Base-by-base conservation (phyloP, 1,284 basidiomycete genomes). In the Thelephora terrestris region DNA sequence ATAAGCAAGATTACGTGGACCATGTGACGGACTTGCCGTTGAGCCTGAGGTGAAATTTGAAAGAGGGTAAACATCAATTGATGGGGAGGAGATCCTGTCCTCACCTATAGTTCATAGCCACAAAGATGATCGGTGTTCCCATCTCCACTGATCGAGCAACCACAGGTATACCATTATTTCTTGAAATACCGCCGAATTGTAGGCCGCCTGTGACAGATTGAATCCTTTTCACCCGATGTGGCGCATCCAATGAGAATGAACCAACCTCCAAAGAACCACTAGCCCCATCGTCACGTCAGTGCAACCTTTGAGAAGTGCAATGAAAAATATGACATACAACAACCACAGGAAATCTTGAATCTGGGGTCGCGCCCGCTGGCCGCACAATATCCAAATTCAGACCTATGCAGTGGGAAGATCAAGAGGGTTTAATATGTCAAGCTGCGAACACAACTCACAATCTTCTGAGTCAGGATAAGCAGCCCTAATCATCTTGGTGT, bases 351-450 rank as follows among this genome's bases (percentile, higher is more conserved):
- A 66, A 47, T 23, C 55, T 55, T 1, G 53, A 55, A 0, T 29
- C 37, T 12, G 53, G 29, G 3, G 50, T 49, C 1, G 56, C 36
- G 7, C 52, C 55, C 2, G 42, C 43, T 2, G 65, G 58, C 0
- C 57, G 58, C 45, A 59, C 58, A 20, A 71, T 57, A 50, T 71
- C 71, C 43, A 70, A 43, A n/a, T 58, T 58, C 17, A 71, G 53
- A 47, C 69, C 71, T 57, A 61, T 54, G 7, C 23, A 6, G 42
- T 49, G 2, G 35, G 9, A 14, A 29, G 25, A 20, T 27, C 20
- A 21, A 32, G 6, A 12, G 9, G 29, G 12, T 6, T 14, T 14
- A 32, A 6, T 6, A 43, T 44, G n/a, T 18, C 1, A 43, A 23
- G 20, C 34, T 21, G 20, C 45, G 38, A 32, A 16, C 44, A 7